phyloP scores from a whole-genome alignment of 257 asterid genomes.

The Prunella vulgaris region DNA sequence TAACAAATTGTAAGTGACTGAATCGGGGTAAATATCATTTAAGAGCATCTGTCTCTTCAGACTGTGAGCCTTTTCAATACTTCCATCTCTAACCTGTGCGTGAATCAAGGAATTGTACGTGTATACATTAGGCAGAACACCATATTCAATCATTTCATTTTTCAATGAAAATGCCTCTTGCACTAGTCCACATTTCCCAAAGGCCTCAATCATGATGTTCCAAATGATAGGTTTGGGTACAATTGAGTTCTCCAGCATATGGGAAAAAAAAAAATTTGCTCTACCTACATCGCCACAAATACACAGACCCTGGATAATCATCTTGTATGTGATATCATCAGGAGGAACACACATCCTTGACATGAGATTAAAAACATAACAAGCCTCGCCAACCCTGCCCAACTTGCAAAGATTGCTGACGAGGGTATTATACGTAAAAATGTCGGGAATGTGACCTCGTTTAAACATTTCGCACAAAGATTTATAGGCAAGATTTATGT shows the following conservation, averaged over 20 bases:
- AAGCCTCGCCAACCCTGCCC: slow-evolving; percentile 60
- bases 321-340: slow-evolving; percentile 60
- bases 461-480: slow-evolving; percentile 58
- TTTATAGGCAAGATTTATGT: slow-evolving; percentile 37
- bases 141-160: slow-evolving; percentile 56
- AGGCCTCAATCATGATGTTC: slow-evolving; percentile 67
- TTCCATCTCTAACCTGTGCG: slow-evolving; percentile 45
- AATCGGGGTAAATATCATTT: slow-evolving; percentile 53
- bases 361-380: slow-evolving; percentile 61
- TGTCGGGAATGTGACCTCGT: slow-evolving; percentile 59
- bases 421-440: slow-evolving; percentile 62
- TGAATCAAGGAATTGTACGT: slow-evolving; percentile 74
- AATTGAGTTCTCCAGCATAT: slow-evolving; percentile 50
- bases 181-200: slow-evolving; percentile 54
- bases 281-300: slow-evolving; percentile 40
- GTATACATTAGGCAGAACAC: slow-evolving; percentile 61
- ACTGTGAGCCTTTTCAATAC: slow-evolving; percentile 42
- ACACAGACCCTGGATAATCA: slow-evolving; percentile 70
- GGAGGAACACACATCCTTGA: slow-evolving; percentile 69
- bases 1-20: slow-evolving; percentile 74
- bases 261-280: slow-evolving; percentile 47
- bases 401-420: slow-evolving; percentile 66
- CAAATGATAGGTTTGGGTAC: slow-evolving; percentile 61
- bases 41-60: slow-evolving; percentile 59
- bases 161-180: slow-evolving; percentile 44